Base-by-base conservation (phyloP, 148 eudicot species). In the Rhododendron williamsianum region DNA sequence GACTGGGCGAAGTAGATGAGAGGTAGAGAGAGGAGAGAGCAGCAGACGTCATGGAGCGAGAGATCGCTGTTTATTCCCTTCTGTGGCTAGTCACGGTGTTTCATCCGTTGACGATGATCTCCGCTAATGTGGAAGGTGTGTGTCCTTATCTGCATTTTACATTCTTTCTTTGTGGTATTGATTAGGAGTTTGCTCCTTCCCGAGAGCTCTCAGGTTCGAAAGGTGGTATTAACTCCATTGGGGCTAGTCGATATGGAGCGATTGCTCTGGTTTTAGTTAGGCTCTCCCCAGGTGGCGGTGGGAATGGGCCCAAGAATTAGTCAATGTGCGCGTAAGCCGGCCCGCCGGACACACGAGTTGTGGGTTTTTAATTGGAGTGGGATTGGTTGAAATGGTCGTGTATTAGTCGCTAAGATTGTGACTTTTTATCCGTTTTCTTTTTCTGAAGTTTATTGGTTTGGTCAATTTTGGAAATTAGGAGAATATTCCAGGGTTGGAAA, bases 41-140 rank as follows among this genome's bases (percentile, higher is more conserved):
- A n/a, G n/a, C 58, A 54, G 58, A 48, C 18, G 88, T 82, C 84
- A 88, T 90, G 93, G 86, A 82, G 86, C 85, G 86, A 72, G 86
- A 78, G 63, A 81, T 78, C 1, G 71, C 89, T 82, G 88, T 69
- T 48, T 82, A 80, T 25, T 38, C 87, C 83, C 76, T 91, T 56
- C 51, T 84, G 36, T 86, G 88, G 90, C 36, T 89, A 81, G 82
- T 91, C 84, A 81, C 87, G 78, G 78, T 87, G 86, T 48, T 91
- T n/a, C 89, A 87, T 82, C 83, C 89, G 52, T 60, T 91, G 80
- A 89, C 80, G 77, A 67, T 88, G 54, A 87, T 90, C 72, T 88
- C 85, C 90, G 94, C 90, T 82, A 93, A 93, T 87, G 89, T 92
- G 84, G 96, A 94, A 94, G 96, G 96, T 90, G 46, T 76, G 88